phyloP scores from a whole-genome alignment of 345 rosid species.

The Lepidium didymum region DNA sequence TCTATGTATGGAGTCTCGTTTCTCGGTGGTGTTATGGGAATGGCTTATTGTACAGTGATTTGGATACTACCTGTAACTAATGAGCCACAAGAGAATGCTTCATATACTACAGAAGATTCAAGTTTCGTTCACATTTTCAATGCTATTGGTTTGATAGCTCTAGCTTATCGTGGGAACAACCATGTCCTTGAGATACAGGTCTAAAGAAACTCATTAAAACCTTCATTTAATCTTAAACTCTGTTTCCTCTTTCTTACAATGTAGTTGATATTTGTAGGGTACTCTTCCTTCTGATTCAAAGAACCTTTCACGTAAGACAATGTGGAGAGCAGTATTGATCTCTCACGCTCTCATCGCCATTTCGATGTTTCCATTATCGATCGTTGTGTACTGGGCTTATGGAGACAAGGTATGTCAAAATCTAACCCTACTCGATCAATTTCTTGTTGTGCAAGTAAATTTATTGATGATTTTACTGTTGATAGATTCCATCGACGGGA shows the following conservation, averaged over 20 bases:
- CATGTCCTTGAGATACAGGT: slow-evolving; percentile 77
- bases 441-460: not conserved
- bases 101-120: slow-evolving; percentile 31
- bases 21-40: slow-evolving; percentile 43
- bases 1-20: slow-evolving; percentile 60
- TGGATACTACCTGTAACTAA: slow-evolving; percentile 47
- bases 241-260: not conserved
- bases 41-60: slow-evolving; percentile 48
- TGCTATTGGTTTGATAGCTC: slow-evolving; percentile 59
- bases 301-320: slow-evolving; percentile 53
- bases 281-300: slow-evolving; percentile 76
- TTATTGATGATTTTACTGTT: not conserved
- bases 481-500: slow-evolving; percentile 48
- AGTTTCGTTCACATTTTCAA: slow-evolving; percentile 35
- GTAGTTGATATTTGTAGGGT: slow-evolving; percentile 34
- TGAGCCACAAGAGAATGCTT: slow-evolving; percentile 28
- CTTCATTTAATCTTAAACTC: not conserved
- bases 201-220: not conserved
- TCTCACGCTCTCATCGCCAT: slow-evolving; percentile 44
- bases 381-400: slow-evolving; percentile 70
- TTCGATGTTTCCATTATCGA: slow-evolving; percentile 52
- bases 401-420: slow-evolving; percentile 35
- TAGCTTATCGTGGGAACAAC: slow-evolving; percentile 70
- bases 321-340: slow-evolving; percentile 65
- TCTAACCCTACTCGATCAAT: not conserved